Evolutionary conservation across 495 filamentous ascomycete genomes (phyloP), one percentile per base, ranked within the genome.

Genomic region (Aspergillus affinis): DNA sequence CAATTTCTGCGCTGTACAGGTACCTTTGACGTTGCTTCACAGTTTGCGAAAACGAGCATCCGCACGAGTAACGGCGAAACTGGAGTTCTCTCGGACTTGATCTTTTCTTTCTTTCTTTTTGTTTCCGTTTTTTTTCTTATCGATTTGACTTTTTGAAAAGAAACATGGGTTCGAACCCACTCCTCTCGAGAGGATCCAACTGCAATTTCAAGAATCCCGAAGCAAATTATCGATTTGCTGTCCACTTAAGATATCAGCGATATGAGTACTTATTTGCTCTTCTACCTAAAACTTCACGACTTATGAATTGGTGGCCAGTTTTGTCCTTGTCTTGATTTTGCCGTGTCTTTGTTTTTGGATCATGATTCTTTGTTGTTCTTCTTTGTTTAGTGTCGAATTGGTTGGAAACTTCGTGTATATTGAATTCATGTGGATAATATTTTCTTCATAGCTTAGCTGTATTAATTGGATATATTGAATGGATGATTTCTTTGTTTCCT

Each of bases 41-140:
- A 32, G 44, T 49, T 57, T 48, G 27, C 3, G 45, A 57, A 29
- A 18, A 53, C 29, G 41, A 44, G 27, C 32, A 15, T 36, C 32
- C 48, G 48, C 41, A 26, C 51, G 41, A 55, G 10, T 64, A 30
- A 63, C 36, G 66, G 66, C 66, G 63, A 64, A 57, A 36, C 23
- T 36, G 19, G 66, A 58, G 58, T 60, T 69, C 29, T 61, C 48
- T 57, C 46, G 50, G 45, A 13, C 21, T 19, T 9, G 26, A 41
- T 51, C 10, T 44, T 55, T 36, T 60, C 23, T 48, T 27, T 10
- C 18, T 60, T 51, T 59, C 19, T 53, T 49, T 23, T 58, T 51
- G 48, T 41, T 9, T 20, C 26, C n/a, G n/a, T n/a, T n/a, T n/a
- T 30, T 17, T 41, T 32, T 54, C 51, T 19, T 26, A 10, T 30